Evolutionary conservation across 495 filamentous ascomycete genomes (phyloP).

Genomic region (Aspergillus affinis): DNA sequence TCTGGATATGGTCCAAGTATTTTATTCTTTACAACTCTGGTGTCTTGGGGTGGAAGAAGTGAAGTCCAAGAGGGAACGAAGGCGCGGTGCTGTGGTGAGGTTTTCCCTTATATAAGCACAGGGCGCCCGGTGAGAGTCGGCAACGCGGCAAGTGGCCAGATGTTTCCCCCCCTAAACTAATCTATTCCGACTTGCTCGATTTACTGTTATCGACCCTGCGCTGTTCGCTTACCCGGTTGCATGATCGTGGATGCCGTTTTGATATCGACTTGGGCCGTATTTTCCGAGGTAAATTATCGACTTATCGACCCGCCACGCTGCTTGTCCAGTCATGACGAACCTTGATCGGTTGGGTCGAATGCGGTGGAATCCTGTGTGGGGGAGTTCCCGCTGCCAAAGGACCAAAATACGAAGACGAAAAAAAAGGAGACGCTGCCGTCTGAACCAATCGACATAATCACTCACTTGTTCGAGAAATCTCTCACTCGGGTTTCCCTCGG

Average conservation of each 20-base stretch:
- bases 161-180: neutral
- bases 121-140: neutral
- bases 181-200: neutral
- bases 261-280: neutral
- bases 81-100: neutral
- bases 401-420: neutral
- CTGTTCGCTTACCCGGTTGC: constrained; percentile 1
- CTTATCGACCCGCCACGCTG: neutral
- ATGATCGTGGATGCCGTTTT: neutral
- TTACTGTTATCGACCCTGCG: neutral
- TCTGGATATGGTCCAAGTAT: neutral
- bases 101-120: neutral
- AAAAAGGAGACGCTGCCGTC: neutral
- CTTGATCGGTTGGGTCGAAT: neutral
- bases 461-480: neutral
- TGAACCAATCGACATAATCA: neutral
- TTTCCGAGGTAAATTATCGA: neutral
- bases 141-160: neutral
- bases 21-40: neutral
- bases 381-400: neutral
- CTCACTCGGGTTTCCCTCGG: neutral
- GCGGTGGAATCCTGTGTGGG: neutral
- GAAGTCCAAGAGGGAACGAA: neutral
- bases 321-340: neutral
- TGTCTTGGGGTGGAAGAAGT: neutral